Evolutionary conservation across 108 stramenopile species (phyloP).

Genomic region (Fistulifera pelliculosa): DNA sequence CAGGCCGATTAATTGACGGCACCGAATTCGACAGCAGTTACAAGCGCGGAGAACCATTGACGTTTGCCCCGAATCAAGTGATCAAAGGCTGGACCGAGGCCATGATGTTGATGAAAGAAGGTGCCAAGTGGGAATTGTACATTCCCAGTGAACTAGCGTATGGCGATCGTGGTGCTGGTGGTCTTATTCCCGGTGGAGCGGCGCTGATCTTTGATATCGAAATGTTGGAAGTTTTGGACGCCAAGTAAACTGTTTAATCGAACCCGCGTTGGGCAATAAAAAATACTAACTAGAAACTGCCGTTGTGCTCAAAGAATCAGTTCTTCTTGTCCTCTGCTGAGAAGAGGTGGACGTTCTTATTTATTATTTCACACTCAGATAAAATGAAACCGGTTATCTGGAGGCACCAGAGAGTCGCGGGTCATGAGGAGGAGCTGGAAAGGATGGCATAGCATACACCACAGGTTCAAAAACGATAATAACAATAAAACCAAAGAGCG

Average conservation of each 20-base stretch:
- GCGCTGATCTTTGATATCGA: conserved; percentile 89
- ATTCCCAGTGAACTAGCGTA: conserved; percentile 89
- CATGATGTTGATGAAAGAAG: conserved; percentile 96
- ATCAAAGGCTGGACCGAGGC: conserved; percentile 88
- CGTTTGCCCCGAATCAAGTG: conserved; percentile 92
- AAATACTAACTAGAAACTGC: too few relatives aligned
- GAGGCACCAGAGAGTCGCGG: too few relatives aligned
- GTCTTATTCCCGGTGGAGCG: conserved; percentile 65
- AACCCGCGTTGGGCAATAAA: too few relatives aligned
- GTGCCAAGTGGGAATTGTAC: conserved; percentile 94
- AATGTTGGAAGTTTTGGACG: conserved; percentile 55
- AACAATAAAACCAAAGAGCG: too few relatives aligned
- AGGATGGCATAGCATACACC: too few relatives aligned
- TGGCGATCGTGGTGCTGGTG: conserved; percentile 76
- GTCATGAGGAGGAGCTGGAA: too few relatives aligned
- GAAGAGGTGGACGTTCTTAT: too few relatives aligned
- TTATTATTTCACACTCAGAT: too few relatives aligned
- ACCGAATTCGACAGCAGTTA: conserved; percentile 88
- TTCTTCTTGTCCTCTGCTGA: too few relatives aligned
- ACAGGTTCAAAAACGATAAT: too few relatives aligned
- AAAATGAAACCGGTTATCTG: too few relatives aligned
- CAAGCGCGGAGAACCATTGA: conserved; percentile 72
- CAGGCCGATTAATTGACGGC: conserved; percentile 84
- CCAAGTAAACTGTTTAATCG: conserved; percentile 23
- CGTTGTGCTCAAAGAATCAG: too few relatives aligned